phyloP scores from a whole-genome alignment of 352 stramenopile species.

The Thraustochytrium sp. region DNA sequence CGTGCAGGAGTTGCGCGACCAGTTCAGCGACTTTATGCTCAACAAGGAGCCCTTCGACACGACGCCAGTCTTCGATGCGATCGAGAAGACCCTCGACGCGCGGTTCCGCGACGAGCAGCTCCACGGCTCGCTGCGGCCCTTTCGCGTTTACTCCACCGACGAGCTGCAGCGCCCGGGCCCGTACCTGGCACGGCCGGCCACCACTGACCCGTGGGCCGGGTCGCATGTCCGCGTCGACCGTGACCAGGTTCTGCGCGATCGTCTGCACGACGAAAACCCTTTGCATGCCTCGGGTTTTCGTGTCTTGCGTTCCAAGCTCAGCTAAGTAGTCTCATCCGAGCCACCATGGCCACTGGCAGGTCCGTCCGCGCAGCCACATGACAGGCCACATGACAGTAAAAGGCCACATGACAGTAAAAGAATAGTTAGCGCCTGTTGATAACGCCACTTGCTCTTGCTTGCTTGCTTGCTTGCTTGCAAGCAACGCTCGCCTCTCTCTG shows the following conservation, averaged over 20 bases:
- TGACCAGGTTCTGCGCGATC: not conserved
- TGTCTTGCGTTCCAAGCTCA: not conserved
- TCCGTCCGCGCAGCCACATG: too few relatives aligned
- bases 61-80: not conserved
- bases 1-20: not conserved
- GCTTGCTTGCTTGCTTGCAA: too few relatives aligned
- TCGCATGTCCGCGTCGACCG: not conserved
- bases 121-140: not conserved
- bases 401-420: too few relatives aligned
- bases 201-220: not conserved
- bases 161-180: not conserved
- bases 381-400: too few relatives aligned
- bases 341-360: too few relatives aligned
- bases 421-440: too few relatives aligned
- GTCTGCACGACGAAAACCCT: slow-evolving; percentile 5
- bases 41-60: slow-evolving; percentile 19
- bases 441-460: too few relatives aligned
- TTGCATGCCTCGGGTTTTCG: not conserved
- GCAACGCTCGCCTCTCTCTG: too few relatives aligned
- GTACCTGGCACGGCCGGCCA: not conserved
- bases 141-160: not conserved
- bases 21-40: not conserved
- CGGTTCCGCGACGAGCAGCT: not conserved
- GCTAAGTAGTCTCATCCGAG: too few relatives aligned
- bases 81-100: not conserved